A percentile compares a stretch with the other conserved stretches of the same genome.
Evolutionary conservation across 2,329 filamentous ascomycete species (phyloP).

Genomic region (Aspergillus fijiensis): DNA sequence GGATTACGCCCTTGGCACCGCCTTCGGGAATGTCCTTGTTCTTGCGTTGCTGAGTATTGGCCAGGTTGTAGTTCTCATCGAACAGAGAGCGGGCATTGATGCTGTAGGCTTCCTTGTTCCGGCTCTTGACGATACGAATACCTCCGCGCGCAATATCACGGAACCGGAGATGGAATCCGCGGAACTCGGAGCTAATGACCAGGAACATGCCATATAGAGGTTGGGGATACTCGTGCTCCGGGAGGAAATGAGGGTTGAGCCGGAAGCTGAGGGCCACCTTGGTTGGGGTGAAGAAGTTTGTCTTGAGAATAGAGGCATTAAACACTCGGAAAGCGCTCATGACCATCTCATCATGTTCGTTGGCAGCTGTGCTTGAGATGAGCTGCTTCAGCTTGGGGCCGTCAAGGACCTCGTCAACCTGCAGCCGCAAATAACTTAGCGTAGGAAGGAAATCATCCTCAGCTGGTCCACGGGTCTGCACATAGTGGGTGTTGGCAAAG

Average conservation of each 20-base stretch:
- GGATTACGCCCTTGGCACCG: slow-evolving; percentile 94
- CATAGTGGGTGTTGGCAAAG: slow-evolving; percentile 84
- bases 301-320: slow-evolving; percentile 91
- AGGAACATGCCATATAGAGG: slow-evolving; percentile 98
- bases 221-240: slow-evolving; percentile 87
- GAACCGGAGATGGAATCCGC: slow-evolving; percentile 96
- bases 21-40: slow-evolving; percentile 99
- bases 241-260: slow-evolving; percentile 76
- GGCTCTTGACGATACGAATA: slow-evolving; percentile 97
- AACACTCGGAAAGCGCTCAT: slow-evolving; percentile 96
- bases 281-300: slow-evolving; percentile 95
- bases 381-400: slow-evolving; percentile 71
- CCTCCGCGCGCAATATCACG: slow-evolving; percentile 94
- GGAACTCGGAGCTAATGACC: slow-evolving; percentile 93
- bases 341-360: slow-evolving; percentile 97
- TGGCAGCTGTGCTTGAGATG: slow-evolving; percentile 76
- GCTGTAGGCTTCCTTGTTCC: slow-evolving; percentile 90
- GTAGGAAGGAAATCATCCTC: slow-evolving; percentile 70
- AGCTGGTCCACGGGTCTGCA: slow-evolving; percentile 60
- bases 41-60: slow-evolving; percentile 98
- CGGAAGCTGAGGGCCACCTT: slow-evolving; percentile 98
- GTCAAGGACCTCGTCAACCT: slow-evolving; percentile 71
- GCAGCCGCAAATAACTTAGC: slow-evolving; percentile 64
- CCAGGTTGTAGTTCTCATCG: slow-evolving; percentile 97
- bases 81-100: slow-evolving; percentile 97